Conservation (phyloP, 108 stramenopile species). For the Nitzschia putrida region DNA sequence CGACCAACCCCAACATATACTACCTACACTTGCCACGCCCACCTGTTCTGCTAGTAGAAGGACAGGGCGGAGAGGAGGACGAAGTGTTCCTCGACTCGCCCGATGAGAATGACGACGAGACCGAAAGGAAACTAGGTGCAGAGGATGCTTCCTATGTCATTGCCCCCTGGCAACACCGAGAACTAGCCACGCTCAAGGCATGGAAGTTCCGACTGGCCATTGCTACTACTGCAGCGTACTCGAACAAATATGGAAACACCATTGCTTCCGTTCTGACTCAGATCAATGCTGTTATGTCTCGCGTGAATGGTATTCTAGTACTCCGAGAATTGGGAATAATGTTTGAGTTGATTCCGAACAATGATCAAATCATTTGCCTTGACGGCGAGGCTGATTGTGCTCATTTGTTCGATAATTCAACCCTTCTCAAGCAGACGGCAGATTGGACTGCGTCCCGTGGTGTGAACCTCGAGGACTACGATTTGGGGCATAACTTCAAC, state of each 20-base stretch:
- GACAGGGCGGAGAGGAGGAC: not conserved
- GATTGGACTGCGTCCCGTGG: not conserved
- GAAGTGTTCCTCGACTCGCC: too few relatives aligned
- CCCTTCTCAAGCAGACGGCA: not conserved
- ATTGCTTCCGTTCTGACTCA: not conserved
- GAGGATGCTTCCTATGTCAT: not conserved
- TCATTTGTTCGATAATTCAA: not conserved
- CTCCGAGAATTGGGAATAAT: conserved; percentile 7
- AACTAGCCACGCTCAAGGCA: not conserved
- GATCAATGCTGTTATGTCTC: not conserved
- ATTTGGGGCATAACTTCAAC: conserved; percentile 5
- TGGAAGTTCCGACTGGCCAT: conserved; percentile 5
- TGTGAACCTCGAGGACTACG: not conserved
- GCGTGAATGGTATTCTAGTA: conserved; percentile 8
- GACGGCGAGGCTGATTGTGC: not conserved
- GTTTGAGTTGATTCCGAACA: conserved; percentile 7
- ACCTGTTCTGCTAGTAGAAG: too few relatives aligned
- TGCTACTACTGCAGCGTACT: not conserved
- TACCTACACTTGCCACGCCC: conserved; percentile 1
- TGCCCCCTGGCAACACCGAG: not conserved
- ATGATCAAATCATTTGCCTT: conserved; percentile 3
- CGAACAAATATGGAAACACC: not conserved
- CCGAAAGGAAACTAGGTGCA: not conserved
- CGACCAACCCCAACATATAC: not conserved
- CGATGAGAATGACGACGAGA: not conserved